Evolutionary conservation across 257 asterid genomes (phyloP).

Genomic region (Ligustrum vulgare): DNA sequence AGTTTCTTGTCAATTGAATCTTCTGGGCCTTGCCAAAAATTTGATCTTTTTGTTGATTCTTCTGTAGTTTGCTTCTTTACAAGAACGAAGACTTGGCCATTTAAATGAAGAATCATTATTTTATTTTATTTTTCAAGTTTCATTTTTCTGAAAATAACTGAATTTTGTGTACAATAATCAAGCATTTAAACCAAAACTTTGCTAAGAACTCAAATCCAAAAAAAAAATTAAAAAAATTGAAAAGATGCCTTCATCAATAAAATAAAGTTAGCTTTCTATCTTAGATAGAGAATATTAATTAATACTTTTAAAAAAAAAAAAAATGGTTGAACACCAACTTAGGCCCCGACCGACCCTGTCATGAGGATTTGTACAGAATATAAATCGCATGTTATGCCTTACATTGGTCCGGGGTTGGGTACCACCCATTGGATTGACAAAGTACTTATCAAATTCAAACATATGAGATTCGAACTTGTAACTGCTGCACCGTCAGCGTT

Average conservation of each 20-base stretch:
- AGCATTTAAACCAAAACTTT: background rate
- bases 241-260: background rate
- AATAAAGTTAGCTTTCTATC: slow-evolving; percentile 5
- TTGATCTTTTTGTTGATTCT: slow-evolving; percentile 14
- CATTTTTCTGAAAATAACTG: background rate
- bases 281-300: too few species aligned
- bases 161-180: slow-evolving; percentile 16
- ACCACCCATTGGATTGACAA: too few species aligned
- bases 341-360: too few species aligned
- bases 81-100: background rate
- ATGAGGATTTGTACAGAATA: too few species aligned
- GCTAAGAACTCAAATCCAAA: slow-evolving; percentile 8
- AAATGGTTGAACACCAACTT: too few species aligned
- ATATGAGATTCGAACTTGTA: too few species aligned
- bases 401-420: too few species aligned
- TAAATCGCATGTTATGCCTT: too few species aligned
- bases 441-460: too few species aligned
- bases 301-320: too few species aligned
- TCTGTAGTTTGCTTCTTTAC: background rate
- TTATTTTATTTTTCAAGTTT: background rate
- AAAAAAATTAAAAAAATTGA: slow-evolving; percentile 1
- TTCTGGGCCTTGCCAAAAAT: slow-evolving; percentile 8
- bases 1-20: slow-evolving; percentile 3
- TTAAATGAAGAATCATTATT: background rate
- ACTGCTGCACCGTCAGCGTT: too few species aligned